Conservation (phyloP, 2,329 filamentous ascomycete genomes). For the Exophiala spinifera region DNA sequence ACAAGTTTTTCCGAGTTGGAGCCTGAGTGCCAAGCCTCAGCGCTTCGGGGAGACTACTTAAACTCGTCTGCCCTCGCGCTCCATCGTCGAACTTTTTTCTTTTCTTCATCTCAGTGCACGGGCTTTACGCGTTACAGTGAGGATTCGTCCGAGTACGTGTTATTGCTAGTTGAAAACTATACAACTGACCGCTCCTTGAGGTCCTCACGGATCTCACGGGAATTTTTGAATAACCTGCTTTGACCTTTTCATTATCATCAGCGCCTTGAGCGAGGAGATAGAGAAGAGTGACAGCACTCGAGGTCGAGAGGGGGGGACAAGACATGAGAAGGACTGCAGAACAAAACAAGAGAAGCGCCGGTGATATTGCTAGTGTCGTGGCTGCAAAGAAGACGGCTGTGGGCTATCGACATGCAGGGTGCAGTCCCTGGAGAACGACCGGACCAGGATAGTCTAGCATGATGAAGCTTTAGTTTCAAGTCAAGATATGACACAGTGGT, state of each 20-base stretch:
- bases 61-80: no score
- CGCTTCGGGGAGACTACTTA: no score
- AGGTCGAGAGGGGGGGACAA: not conserved
- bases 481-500: no score
- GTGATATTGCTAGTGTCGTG: no score
- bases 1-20: no score
- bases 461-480: no score
- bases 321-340: not conserved
- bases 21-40: no score
- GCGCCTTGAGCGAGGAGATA: slow-evolving; percentile 23
- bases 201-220: slow-evolving; percentile 64
- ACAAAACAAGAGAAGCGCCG: not conserved
- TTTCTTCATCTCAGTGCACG: slow-evolving; percentile 51
- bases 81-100: not conserved
- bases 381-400: no score
- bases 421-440: no score
- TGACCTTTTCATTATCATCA: slow-evolving; percentile 27
- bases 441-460: no score
- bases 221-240: slow-evolving; percentile 65
- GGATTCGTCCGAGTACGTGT: slow-evolving; percentile 77
- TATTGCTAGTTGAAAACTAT: slow-evolving; percentile 87
- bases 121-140: slow-evolving; percentile 77
- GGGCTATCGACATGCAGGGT: no score
- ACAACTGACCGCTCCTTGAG: slow-evolving; percentile 68
- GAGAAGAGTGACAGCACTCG: slow-evolving; percentile 20